Conservation (phyloP, 208 protist species). For the Leptomonas pyrrhocoris region DNA sequence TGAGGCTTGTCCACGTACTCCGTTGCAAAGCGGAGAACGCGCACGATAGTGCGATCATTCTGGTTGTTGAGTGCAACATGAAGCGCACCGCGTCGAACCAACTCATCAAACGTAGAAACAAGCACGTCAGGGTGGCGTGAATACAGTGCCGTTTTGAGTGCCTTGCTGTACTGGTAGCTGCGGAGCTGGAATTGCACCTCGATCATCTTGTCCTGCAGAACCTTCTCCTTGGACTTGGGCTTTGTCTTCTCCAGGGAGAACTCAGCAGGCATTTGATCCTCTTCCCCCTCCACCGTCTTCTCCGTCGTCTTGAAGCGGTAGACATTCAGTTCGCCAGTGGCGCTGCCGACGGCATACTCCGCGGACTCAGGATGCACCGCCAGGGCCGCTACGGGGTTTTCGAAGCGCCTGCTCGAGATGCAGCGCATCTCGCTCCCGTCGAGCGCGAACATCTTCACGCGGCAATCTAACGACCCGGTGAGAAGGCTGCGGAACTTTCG, state of each 20-base stretch:
- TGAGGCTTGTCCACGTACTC: constrained; percentile 76
- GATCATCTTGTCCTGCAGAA: constrained; percentile 56
- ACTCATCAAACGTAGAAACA: constrained; percentile 86
- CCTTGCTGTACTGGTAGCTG: constrained; percentile 80
- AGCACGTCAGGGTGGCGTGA: constrained; percentile 72
- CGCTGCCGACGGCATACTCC: constrained; percentile 74
- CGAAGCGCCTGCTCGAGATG: constrained; percentile 69
- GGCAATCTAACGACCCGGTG: constrained; percentile 72
- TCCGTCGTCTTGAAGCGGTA: constrained; percentile 58
- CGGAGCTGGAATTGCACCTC: constrained; percentile 66
- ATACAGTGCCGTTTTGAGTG: constrained; percentile 79
- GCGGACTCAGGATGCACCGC: constrained; percentile 67
- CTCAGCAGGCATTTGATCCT: constrained; percentile 21
- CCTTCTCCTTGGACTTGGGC: constrained; percentile 36
- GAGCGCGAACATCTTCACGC: constrained; percentile 83
- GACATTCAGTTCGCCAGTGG: constrained; percentile 68
- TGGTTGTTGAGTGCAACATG: constrained; percentile 85
- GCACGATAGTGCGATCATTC: constrained; percentile 81
- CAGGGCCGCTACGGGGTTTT: constrained; percentile 59
- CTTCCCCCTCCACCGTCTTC: constrained; percentile 13
- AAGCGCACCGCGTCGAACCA: constrained; percentile 73
- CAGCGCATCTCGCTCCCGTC: constrained; percentile 48
- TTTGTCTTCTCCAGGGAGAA: constrained; percentile 28
- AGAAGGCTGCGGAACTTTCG: constrained; percentile 64
- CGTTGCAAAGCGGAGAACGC: constrained; percentile 75